Base-by-base conservation (phyloP, 2,329 filamentous ascomycete species). In the Chaetomiaceae sp. region DNA sequence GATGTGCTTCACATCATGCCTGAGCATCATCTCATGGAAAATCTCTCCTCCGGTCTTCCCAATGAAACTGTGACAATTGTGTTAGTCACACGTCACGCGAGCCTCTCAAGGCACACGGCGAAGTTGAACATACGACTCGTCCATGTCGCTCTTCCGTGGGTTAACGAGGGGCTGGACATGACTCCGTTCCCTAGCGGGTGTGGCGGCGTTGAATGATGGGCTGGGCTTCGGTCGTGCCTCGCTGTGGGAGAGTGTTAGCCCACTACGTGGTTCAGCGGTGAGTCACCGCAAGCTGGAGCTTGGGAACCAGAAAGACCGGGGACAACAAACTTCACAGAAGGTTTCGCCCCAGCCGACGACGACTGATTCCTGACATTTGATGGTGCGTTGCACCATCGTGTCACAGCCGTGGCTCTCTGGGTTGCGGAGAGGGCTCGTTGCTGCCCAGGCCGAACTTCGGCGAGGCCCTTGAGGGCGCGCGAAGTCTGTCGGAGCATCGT, bases 1-100 rank as follows among this genome's bases (percentile, higher is more conserved):
- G 62, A 97, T 79, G 67, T 96, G 88, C 73, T 96, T 93, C 47
- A 98, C 91, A 58, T 76, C 79, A 59, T 91, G 86, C 62, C 91
- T 79, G 52, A 95, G 76, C 90, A 98, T 96, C 91, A 97, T 97
- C 71, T 97, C 91, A 68, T 97, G 90, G 69, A 97, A 95, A 59
- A 97, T 96, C 68, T 96, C 84, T 63, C 93, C 93, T 63, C 93
- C 91, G 40, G 82, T 95, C 76, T 90, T 91, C 54, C 91, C 91
- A 62, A 97, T 88, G 68, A 97, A 95, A 50, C 84, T 88, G 56
- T 15, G n/a, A 5, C 6, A 17, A 6, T 8, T 20, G 29, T 45
- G 45, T 56, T 33, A 48, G 42, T 53, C 19, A 49, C 33, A 30
- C 18, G 14, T n/a, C 22, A 32, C n/a, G 32, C 27, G 34, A 10